A percentile compares a stretch with the other conserved stretches of the same genome.
phyloP scores from a whole-genome alignment of 176 grass and related monocot genomes.

The Cymbopogon citratus region DNA sequence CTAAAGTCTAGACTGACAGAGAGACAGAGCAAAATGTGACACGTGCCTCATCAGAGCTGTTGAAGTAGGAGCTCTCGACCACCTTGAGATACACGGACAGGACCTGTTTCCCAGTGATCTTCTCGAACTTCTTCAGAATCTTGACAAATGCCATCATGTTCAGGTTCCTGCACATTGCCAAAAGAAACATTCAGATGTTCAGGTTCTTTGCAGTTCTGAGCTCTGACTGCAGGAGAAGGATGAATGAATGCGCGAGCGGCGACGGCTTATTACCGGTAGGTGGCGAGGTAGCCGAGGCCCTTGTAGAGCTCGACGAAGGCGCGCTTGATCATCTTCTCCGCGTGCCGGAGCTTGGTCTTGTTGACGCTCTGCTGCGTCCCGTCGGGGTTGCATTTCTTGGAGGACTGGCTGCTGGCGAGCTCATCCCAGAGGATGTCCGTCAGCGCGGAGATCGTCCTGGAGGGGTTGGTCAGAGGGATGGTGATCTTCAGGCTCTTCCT shows the following conservation, averaged over 20 bases:
- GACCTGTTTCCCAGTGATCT: slow-evolving; percentile 57
- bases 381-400: slow-evolving; percentile 40
- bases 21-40: not conserved
- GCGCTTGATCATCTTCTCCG: slow-evolving; percentile 81
- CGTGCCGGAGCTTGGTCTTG: slow-evolving; percentile 71
- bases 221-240: not conserved
- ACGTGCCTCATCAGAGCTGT: slow-evolving; percentile 59
- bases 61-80: slow-evolving; percentile 88
- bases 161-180: slow-evolving; percentile 45
- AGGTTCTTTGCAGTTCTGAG: too few species aligned
- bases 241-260: not conserved
- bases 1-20: not conserved
- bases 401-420: slow-evolving; percentile 33
- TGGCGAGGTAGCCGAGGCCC: slow-evolving; percentile 60
- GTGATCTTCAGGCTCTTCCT: slow-evolving; percentile 71
- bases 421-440: slow-evolving; percentile 55
- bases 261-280: slow-evolving; percentile 48
- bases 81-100: slow-evolving; percentile 60
- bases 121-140: slow-evolving; percentile 87
- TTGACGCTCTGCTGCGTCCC: slow-evolving; percentile 38
- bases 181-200: not conserved
- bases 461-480: slow-evolving; percentile 74
- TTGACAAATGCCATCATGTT: slow-evolving; percentile 88
- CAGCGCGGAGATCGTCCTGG: slow-evolving; percentile 52
- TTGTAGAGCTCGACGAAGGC: slow-evolving; percentile 76